Evolutionary conservation across 805 yeast genomes (phyloP).

Genomic region (Saccharomycopsis capsularis): DNA sequence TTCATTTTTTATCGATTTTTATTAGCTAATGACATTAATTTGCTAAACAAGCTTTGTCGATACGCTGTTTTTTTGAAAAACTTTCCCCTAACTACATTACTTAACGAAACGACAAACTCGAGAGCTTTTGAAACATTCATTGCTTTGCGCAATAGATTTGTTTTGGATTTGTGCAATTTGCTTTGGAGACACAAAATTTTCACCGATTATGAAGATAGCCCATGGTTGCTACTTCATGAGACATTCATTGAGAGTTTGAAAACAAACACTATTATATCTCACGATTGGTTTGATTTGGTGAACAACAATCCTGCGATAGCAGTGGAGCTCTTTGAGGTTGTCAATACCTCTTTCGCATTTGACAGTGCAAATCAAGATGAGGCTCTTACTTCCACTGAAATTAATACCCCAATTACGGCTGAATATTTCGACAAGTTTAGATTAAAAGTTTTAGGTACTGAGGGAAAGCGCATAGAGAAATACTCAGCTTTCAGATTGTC

Average conservation of each 20-base stretch:
- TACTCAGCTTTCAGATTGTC: background rate
- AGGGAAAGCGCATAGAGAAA: background rate
- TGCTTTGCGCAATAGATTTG: background rate
- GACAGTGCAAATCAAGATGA: background rate
- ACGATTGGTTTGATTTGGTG: too few relatives aligned
- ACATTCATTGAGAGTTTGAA: too few relatives aligned
- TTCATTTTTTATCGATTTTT: background rate
- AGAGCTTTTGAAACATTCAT: background rate
- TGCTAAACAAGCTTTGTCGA: background rate
- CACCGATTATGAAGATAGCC: background rate
- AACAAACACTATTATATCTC: too few relatives aligned
- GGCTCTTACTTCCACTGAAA: background rate
- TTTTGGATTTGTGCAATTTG: constrained; percentile 3
- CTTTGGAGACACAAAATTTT: constrained; percentile 5
- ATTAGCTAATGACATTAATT: background rate
- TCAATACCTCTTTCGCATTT: too few relatives aligned
- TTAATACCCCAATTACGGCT: background rate
- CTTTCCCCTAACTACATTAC: background rate
- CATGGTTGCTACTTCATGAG: too few relatives aligned
- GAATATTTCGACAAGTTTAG: background rate
- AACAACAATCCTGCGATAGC: too few relatives aligned
- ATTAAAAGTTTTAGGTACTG: background rate
- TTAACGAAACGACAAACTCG: background rate
- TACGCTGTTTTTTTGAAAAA: constrained; percentile 3
- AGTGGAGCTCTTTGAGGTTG: too few relatives aligned